These are phyloP conservation scores for Camellia lanceoleosa DNA, from an alignment of 148 eudicot species.

Conservation along the genomic window DNA sequence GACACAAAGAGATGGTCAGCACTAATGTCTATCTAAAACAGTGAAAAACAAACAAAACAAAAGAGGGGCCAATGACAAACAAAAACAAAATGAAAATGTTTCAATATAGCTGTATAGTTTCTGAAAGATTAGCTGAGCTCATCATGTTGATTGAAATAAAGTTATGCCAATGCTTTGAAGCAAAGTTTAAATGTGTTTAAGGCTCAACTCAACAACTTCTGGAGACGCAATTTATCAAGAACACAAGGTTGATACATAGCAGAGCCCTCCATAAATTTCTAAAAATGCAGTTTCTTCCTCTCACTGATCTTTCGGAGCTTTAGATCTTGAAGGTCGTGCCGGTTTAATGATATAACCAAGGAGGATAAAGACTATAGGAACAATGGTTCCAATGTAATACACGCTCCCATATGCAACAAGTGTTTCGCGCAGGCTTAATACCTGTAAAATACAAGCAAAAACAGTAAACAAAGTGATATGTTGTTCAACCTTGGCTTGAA, in stretches of 20 bases:
- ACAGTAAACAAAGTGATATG: not conserved
- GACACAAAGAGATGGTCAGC: no score
- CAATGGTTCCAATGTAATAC: constrained; percentile 69
- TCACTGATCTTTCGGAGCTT: constrained; percentile 70
- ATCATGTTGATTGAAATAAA: not conserved
- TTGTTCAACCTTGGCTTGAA: no score
- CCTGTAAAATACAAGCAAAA: constrained; percentile 42
- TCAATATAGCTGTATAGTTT: not conserved
- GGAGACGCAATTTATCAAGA: not conserved
- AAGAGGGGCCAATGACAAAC: no score
- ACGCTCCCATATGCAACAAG: constrained; percentile 75
- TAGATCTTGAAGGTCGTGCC: constrained; percentile 63
- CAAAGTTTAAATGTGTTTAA: not conserved
- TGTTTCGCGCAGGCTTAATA: constrained; percentile 86
- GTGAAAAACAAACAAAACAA: no score
- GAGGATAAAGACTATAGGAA: constrained; percentile 60
- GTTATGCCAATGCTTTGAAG: not conserved
- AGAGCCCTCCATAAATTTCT: not conserved
- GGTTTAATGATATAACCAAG: constrained; percentile 71
- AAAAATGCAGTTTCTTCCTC: constrained; percentile 25
- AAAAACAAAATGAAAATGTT: not conserved
- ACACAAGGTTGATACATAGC: not conserved
- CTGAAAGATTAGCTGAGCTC: not conserved
- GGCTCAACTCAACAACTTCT: not conserved
- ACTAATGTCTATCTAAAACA: no score